Base-by-base conservation (phyloP, 257 asterid genomes). In the Echites panduratus region DNA sequence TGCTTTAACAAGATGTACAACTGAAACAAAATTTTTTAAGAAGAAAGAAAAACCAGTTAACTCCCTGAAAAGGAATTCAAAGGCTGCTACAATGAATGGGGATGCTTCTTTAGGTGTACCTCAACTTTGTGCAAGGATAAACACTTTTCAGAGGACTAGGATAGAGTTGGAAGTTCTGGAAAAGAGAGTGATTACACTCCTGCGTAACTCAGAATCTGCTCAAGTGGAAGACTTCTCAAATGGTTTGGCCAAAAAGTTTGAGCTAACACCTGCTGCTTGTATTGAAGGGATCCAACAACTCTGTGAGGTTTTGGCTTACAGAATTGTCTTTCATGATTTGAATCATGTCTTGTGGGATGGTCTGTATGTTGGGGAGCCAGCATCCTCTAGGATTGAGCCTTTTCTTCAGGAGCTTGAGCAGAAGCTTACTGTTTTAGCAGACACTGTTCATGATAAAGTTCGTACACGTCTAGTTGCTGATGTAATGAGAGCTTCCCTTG, bases 121-220 rank as follows among this genome's bases (percentile, higher is more conserved):
- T 11, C 99, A 90, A 74, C 81, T 90, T 71, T 90, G 98, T 73
- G 90, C 82, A 44, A 95, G 99, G 52, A 95, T 95, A 85, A 95
- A 89, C 66, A 87, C 98, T 69, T 80, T 92, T 72, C 98, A 95
- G 49, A 90, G 87, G 77, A 76, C 92, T 52, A 88, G 94, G 5
- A 43, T 73, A 26, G 98, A 95, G 80, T 71, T 95, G 71, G 99
- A 95, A 73, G 84, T 64, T 80, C 76, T 95, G 1, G 99, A 95
- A 85, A 95, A 95, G 85, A 78, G 98, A 86, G 87, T 90, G 63
- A 83, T 89, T 16, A 92, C 96, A 54, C 91, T 90, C 58, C 75
- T 95, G 68, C 86, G 99, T 73, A 95, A 95, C 82, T 95, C 97
- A 0, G 99, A 95, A 78, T 95, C 98, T 49, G 96, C 98, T 72